phyloP scores from a whole-genome alignment of 1,284 basidiomycete species.

The Irpex sp. region DNA sequence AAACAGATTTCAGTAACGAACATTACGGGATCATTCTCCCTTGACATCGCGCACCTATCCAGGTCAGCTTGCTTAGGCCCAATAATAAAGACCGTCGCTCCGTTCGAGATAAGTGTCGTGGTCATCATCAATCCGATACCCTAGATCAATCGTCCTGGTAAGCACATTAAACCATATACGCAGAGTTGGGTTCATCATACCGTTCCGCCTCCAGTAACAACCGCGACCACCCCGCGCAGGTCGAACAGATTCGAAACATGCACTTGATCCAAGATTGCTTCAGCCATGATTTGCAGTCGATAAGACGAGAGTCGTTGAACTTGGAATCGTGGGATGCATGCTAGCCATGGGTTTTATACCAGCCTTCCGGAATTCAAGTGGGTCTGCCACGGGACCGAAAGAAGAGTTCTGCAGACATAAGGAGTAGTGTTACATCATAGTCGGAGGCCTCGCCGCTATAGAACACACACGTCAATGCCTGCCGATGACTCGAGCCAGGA shows the following conservation, averaged over 20 bases:
- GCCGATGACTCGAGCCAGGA: background rate
- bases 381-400: background rate
- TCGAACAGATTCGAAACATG: constrained; percentile 40
- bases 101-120: constrained; percentile 44
- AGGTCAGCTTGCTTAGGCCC: constrained; percentile 42
- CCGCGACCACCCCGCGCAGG: constrained; percentile 41
- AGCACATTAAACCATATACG: background rate
- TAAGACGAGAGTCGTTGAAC: background rate
- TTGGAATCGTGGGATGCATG: background rate
- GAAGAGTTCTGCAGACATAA: background rate
- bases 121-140: constrained; percentile 48
- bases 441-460: background rate
- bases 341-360: background rate
- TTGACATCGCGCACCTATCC: constrained; percentile 26
- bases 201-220: constrained; percentile 46
- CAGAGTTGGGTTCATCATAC: constrained; percentile 25
- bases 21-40: background rate
- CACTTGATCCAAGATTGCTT: constrained; percentile 32
- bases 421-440: background rate
- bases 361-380: background rate
- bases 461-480: background rate
- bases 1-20: background rate
- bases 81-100: constrained; percentile 46
- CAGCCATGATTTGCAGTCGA: constrained; percentile 29
- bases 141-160: constrained; percentile 20